These are phyloP conservation scores for Elongisporangium undulatum DNA, from an alignment of 352 stramenopile genomes.

Conservation along the genomic window DNA sequence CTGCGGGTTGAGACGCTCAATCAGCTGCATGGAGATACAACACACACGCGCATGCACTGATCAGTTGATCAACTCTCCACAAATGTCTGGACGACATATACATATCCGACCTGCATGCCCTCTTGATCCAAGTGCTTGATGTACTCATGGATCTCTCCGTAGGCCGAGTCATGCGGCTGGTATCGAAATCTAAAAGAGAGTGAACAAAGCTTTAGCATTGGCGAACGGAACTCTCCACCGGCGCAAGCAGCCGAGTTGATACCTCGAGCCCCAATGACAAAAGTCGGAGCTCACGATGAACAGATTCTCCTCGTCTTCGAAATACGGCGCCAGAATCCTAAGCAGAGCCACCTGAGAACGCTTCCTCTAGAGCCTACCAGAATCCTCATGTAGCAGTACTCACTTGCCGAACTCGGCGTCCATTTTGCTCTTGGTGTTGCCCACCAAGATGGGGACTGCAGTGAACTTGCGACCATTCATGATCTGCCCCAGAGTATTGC, in stretches of 20 bases:
- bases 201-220: not conserved
- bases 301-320: slow-evolving; percentile 91
- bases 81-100: not conserved
- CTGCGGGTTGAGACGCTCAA: slow-evolving; percentile 87
- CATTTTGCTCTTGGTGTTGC: slow-evolving; percentile 79
- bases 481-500: slow-evolving; percentile 19
- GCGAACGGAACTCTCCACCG: not conserved
- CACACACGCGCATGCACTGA: not conserved
- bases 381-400: not conserved
- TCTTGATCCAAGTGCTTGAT: slow-evolving; percentile 94
- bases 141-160: slow-evolving; percentile 91
- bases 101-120: slow-evolving; percentile 59
- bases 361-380: not conserved
- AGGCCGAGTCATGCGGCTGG: slow-evolving; percentile 75
- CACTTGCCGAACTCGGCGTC: slow-evolving; percentile 88
- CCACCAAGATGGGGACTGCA: slow-evolving; percentile 95
- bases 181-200: slow-evolving; percentile 78
- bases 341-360: slow-evolving; percentile 4
- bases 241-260: not conserved
- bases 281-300: slow-evolving; percentile 98
- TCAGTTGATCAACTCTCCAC: not conserved
- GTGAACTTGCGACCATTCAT: slow-evolving; percentile 79
- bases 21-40: slow-evolving; percentile 41
- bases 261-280: slow-evolving; percentile 94
- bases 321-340: slow-evolving; percentile 88